Conservation (phyloP, 306 rosid species). For the Cicer cuneatum region DNA sequence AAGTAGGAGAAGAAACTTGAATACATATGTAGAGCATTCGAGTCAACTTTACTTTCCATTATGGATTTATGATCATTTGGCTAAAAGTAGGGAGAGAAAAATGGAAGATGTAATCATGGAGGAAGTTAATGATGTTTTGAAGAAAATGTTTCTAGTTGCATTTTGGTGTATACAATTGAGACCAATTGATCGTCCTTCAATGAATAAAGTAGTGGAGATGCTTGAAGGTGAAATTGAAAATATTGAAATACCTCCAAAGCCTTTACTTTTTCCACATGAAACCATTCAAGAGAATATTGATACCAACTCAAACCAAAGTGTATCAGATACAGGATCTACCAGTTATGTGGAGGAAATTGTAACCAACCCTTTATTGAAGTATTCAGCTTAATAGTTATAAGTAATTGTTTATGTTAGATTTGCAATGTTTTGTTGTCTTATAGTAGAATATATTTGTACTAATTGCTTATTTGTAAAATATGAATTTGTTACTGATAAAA, state of each 20-base stretch:
- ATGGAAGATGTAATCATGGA: not conserved
- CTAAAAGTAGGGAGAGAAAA: not conserved
- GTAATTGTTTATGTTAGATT: too few relatives aligned
- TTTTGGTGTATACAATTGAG: conserved; percentile 43
- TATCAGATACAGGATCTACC: not conserved
- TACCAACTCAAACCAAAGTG: not conserved
- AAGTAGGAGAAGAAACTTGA: not conserved
- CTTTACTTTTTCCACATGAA: conserved; percentile 14
- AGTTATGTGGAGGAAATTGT: conserved; percentile 14
- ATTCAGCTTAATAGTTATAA: too few relatives aligned
- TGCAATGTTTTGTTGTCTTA: not conserved
- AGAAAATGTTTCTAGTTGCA: conserved; percentile 36
- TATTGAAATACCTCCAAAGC: conserved; percentile 43
- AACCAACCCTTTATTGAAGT: not conserved
- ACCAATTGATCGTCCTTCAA: conserved; percentile 39
- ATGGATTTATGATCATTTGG: conserved; percentile 29
- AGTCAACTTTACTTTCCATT: conserved; percentile 26
- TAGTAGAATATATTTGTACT: not conserved
- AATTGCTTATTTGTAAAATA: not conserved
- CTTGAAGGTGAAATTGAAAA: conserved; percentile 31
- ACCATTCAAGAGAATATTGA: conserved; percentile 9
- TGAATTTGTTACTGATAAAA: not conserved
- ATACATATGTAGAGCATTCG: not conserved
- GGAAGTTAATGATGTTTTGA: not conserved
- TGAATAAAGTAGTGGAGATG: conserved; percentile 40